Percentiles rank a stretch among this genome's conserved stretches.
Conservation (phyloP, 208 protist genomes). For the Sergeia podlipaevii region DNA sequence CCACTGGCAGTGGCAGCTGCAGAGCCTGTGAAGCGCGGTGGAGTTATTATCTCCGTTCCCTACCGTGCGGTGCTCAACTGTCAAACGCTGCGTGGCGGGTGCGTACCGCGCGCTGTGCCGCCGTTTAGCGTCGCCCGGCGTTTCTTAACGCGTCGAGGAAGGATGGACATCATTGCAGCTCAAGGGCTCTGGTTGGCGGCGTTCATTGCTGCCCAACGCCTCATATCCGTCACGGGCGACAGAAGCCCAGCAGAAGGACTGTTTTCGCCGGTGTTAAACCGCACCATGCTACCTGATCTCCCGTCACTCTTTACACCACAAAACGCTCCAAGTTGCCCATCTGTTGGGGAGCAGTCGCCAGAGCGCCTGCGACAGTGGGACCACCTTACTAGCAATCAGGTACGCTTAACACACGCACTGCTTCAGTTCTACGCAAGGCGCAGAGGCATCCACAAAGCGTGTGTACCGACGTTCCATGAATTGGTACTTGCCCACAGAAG, state of each 20-base stretch:
- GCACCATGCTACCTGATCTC: conserved; percentile 17
- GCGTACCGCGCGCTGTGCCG: conserved; percentile 35
- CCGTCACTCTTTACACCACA: conserved; percentile 23
- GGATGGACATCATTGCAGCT: conserved; percentile 29
- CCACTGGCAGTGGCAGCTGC: conserved; percentile 30
- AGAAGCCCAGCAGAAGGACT: neutral
- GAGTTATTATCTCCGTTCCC: conserved; percentile 57
- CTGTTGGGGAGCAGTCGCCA: conserved; percentile 3
- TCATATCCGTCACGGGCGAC: neutral
- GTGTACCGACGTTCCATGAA: conserved; percentile 27
- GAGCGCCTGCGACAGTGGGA: conserved; percentile 14
- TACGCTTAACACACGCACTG: conserved; percentile 28
- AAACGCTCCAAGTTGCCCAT: conserved; percentile 17
- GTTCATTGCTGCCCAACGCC: conserved; percentile 4
- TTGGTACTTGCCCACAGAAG: conserved; percentile 41
- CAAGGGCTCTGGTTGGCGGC: conserved; percentile 15
- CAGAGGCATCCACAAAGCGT: neutral
- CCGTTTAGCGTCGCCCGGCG: conserved; percentile 32
- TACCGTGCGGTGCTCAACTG: conserved; percentile 62
- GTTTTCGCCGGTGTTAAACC: conserved; percentile 28
- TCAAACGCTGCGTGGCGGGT: conserved; percentile 61
- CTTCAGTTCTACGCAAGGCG: conserved; percentile 36
- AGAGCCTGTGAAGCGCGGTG: conserved; percentile 42
- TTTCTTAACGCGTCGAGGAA: conserved; percentile 45
- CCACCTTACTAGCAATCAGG: conserved; percentile 11